Evolutionary conservation across 2,329 filamentous ascomycete genomes (phyloP).

Genomic region (Seiridium unicorne): DNA sequence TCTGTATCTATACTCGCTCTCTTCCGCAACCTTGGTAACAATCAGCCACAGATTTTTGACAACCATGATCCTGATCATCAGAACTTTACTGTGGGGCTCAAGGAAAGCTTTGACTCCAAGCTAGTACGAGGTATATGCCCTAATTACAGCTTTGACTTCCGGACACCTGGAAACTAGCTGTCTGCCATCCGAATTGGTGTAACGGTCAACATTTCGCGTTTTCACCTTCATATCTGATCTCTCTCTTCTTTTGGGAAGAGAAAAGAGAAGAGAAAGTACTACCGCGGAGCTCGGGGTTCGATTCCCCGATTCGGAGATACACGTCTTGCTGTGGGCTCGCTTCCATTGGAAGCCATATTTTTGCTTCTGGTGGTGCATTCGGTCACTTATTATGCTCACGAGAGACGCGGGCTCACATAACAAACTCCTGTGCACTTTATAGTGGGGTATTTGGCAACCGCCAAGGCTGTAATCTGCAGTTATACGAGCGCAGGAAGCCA

Average conservation of each 20-base stretch:
- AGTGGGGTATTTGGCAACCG: too few species aligned
- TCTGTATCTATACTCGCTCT: too few species aligned
- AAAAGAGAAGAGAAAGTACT: too few species aligned
- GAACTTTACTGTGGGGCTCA: neutral
- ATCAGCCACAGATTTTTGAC: too few species aligned
- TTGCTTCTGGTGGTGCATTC: neutral
- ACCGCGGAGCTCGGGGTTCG: constrained; percentile 14
- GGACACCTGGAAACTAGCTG: neutral
- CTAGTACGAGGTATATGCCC: neutral
- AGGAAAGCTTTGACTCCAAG: neutral
- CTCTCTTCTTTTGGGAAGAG: too few species aligned
- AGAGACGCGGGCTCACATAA: too few species aligned
- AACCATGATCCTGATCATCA: neutral
- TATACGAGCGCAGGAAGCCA: too few species aligned
- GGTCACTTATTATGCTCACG: neutral
- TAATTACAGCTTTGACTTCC: neutral
- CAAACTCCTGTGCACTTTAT: too few species aligned
- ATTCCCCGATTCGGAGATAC: constrained; percentile 13
- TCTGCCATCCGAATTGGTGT: constrained; percentile 12
- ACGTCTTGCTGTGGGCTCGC: neutral
- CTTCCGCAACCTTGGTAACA: too few species aligned
- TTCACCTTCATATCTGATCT: neutral
- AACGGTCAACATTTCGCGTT: constrained; percentile 14
- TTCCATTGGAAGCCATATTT: neutral
- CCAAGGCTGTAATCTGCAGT: too few species aligned